These are phyloP conservation scores for Dillenia turbinata DNA, from an alignment of 164 flowering plant species.

Conservation along the genomic window DNA sequence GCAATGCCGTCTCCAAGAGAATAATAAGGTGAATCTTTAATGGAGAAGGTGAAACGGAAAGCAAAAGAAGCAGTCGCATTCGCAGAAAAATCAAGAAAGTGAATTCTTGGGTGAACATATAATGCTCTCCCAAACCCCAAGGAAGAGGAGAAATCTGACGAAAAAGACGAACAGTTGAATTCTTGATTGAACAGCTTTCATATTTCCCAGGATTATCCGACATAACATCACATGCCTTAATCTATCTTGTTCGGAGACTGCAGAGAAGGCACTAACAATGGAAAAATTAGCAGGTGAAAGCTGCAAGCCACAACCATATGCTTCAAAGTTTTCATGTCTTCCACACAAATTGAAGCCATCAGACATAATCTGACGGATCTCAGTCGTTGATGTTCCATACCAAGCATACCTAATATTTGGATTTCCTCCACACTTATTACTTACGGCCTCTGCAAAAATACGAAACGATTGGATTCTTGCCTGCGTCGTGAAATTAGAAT, in stretches of 20 bases:
- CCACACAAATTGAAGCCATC: constrained; percentile 42
- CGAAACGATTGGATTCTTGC: constrained; percentile 31
- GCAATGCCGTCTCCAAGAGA: too few relatives aligned
- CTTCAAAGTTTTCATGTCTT: constrained; percentile 5
- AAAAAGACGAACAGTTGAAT: too few relatives aligned
- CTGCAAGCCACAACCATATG: constrained; percentile 36
- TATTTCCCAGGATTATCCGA: constrained; percentile 69
- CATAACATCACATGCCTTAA: constrained; percentile 59
- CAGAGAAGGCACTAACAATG: constrained; percentile 26
- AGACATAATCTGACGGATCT: constrained; percentile 24
- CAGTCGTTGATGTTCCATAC: constrained; percentile 48
- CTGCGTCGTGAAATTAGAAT: constrained; percentile 11
- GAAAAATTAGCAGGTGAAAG: constrained; percentile 30
- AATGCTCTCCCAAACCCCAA: too few relatives aligned
- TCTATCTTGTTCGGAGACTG: constrained; percentile 43
- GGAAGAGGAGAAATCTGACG: too few relatives aligned
- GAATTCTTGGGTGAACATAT: too few relatives aligned
- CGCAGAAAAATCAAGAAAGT: too few relatives aligned
- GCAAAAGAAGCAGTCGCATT: too few relatives aligned
- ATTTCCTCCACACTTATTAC: constrained; percentile 25
- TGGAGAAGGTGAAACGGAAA: too few relatives aligned
- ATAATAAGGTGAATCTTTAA: too few relatives aligned
- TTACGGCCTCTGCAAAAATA: constrained; percentile 30
- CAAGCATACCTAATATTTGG: constrained; percentile 46
- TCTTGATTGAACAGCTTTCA: constrained; percentile 57